These are phyloP conservation scores for Monosporozyma unispora DNA, from an alignment of 805 yeast genomes.

Conservation along the genomic window DNA sequence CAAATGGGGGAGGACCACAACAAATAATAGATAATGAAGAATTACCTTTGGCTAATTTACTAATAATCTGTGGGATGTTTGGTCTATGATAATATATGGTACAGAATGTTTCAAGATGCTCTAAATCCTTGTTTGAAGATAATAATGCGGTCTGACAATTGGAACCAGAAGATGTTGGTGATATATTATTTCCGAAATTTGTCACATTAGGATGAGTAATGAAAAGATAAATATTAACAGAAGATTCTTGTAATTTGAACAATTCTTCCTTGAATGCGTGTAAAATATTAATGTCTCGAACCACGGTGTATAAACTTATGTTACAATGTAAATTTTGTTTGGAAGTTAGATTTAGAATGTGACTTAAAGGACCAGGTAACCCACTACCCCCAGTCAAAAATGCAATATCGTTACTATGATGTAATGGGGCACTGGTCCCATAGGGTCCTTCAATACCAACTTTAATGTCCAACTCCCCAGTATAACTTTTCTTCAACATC, in stretches of 20 bases:
- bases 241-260: slow-evolving; percentile 7
- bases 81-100: slow-evolving; percentile 42
- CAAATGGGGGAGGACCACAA: slow-evolving; percentile 57
- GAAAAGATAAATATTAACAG: slow-evolving; percentile 13
- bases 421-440: slow-evolving; percentile 43
- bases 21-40: slow-evolving; percentile 44
- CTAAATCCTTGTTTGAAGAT: not conserved
- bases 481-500: slow-evolving; percentile 24
- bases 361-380: slow-evolving; percentile 49
- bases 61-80: slow-evolving; percentile 33
- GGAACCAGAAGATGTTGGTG: not conserved
- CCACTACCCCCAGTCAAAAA: slow-evolving; percentile 72
- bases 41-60: slow-evolving; percentile 26
- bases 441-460: slow-evolving; percentile 61
- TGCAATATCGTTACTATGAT: slow-evolving; percentile 44
- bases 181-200: not conserved
- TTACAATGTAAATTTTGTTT: slow-evolving; percentile 3
- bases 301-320: slow-evolving; percentile 12
- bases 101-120: slow-evolving; percentile 19
- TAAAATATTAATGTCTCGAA: slow-evolving; percentile 14
- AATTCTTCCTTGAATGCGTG: slow-evolving; percentile 14
- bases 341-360: slow-evolving; percentile 32
- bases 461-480: slow-evolving; percentile 25
- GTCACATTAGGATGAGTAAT: not conserved
- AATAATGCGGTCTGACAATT: slow-evolving; percentile 4